phyloP scores from a whole-genome alignment of 257 asterid genomes.

The Solanum paucissectum region DNA sequence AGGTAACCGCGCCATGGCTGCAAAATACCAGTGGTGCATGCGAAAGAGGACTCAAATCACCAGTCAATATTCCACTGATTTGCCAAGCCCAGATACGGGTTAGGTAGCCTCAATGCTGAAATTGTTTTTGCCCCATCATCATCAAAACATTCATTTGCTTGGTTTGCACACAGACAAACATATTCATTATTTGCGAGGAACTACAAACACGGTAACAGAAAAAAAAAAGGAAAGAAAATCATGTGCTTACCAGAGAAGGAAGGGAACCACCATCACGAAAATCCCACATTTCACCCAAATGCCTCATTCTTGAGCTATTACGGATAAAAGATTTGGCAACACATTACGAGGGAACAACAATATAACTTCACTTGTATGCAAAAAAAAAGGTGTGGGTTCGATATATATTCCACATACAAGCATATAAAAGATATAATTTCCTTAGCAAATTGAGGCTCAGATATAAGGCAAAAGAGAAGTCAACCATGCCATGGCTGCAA shows the following conservation, averaged over 20 bases:
- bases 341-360: neutral
- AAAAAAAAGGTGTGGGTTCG: neutral
- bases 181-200: neutral
- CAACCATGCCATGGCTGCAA: conserved; percentile 18
- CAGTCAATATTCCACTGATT: neutral
- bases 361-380: neutral
- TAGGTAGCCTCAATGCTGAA: neutral
- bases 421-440: neutral
- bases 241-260: neutral
- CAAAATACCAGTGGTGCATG: conserved; percentile 1
- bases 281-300: neutral
- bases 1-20: conserved; percentile 14
- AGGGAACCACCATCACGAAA: conserved; percentile 6
- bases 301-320: conserved; percentile 2
- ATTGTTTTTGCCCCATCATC: neutral
- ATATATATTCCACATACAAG: neutral
- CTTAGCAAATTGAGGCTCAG: neutral
- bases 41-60: neutral
- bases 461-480: neutral
- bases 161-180: neutral
- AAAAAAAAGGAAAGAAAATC: neutral
- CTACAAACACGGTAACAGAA: neutral
- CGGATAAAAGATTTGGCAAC: neutral
- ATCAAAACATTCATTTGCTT: neutral
- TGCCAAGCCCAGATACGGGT: neutral